Evolutionary conservation across 2,329 filamentous ascomycete species (phyloP), one percentile per base, ranked within the genome.

Genomic region (Fusarium chaquense): DNA sequence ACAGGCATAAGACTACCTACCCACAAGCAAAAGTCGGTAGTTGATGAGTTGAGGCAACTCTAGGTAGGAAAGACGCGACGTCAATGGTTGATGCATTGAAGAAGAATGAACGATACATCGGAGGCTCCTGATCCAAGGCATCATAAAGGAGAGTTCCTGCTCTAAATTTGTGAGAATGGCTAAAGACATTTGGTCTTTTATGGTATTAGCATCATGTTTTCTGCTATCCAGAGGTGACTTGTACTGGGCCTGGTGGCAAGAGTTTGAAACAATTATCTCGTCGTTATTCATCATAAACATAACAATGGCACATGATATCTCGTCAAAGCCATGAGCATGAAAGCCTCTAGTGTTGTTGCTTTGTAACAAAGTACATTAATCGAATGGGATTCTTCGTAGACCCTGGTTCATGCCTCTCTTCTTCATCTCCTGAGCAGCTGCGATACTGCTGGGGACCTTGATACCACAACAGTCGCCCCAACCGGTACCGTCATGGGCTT

Each of bases 401-500:
- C 83, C 81, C 63, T 89, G 84, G 9, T 80, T 85, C 41, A 82
- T 85, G 18, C 86, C 89, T 57, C 85, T 85, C 83, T 97, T 98
- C 83, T 88, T 91, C 86, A 92, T 91, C 81, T 97, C 95, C 72
- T 94, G 91, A 16, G 93, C 93, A 1, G 96, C 97, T 30, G 94
- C 97, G 60, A 98, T 87, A 55, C 93, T 95, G 77, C 94, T 97
- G 0, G 96, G 97, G 18, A 99, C 96, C 75, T 97, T 95, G 80
- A 99, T 99, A 28, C 96, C 96, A 78, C 96, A 99, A 80, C 96
- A 99, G 79, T 99, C 96, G 7, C 95, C 95, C 93, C 96, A 99
- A 24, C 88, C 89, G 58, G 84, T 88, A 49, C 87, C 86, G 52
- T 90, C 87, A 69, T 89, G 88, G 58, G 83, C 83, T 52, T 90